Percentiles rank a stretch among this genome's conserved stretches.
Conservation (phyloP, 2,329 filamentous ascomycete genomes). For the Aspergillus sclerotialis region DNA sequence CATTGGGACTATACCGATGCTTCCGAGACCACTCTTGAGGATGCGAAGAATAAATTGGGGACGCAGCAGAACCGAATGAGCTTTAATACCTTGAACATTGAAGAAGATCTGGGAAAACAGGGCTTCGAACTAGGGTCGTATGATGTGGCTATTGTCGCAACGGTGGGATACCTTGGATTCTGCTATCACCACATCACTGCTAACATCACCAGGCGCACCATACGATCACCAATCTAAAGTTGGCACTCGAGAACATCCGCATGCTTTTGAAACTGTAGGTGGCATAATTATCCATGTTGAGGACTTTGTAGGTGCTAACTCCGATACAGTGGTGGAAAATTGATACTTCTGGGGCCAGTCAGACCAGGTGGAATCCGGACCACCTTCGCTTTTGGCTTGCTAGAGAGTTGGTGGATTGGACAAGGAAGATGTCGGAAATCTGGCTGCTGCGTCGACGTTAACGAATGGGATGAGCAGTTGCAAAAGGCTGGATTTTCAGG, state of each 20-base stretch:
- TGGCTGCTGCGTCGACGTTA: slow-evolving; percentile 4
- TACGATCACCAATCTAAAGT: slow-evolving; percentile 3
- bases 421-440: slow-evolving; percentile 5
- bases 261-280: slow-evolving; percentile 8
- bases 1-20: slow-evolving; percentile 11
- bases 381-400: slow-evolving; percentile 7
- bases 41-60: slow-evolving; percentile 6
- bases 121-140: slow-evolving; percentile 12
- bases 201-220: slow-evolving; percentile 5
- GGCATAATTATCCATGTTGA: no score
- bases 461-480: slow-evolving; percentile 6
- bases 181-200: no score
- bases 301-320: no score
- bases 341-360: slow-evolving; percentile 7
- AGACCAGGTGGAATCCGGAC: slow-evolving; percentile 2
- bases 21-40: slow-evolving; percentile 8
- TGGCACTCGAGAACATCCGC: slow-evolving; percentile 6
- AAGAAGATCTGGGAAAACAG: slow-evolving; percentile 10
- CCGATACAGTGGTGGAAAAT: slow-evolving; percentile 9
- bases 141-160: slow-evolving; percentile 12
- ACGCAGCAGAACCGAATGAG: slow-evolving; percentile 5
- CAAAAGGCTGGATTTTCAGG: slow-evolving; percentile 10
- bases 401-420: slow-evolving; percentile 11
- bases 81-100: slow-evolving; percentile 9
- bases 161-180: slow-evolving; percentile 5